Evolutionary conservation across 768 basidiomycete species (phyloP).

Genomic region (Saitozyma podzolica): DNA sequence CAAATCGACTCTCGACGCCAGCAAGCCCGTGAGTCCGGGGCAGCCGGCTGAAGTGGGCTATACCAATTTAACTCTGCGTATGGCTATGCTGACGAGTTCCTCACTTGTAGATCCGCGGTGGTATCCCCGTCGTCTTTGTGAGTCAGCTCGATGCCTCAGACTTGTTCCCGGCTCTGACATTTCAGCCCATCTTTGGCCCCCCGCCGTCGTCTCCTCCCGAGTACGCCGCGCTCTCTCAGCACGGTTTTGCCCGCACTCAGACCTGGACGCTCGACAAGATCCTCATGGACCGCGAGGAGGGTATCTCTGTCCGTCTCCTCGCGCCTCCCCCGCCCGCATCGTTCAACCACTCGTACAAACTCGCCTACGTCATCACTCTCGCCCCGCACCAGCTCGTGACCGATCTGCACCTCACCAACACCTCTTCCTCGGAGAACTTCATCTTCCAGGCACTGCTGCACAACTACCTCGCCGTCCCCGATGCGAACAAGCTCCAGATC

Average conservation of each 20-base stretch:
- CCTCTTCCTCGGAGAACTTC: constrained; percentile 56
- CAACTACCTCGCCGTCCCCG: constrained; percentile 70
- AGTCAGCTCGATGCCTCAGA: constrained; percentile 10
- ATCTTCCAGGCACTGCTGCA: constrained; percentile 93
- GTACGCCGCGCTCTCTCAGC: constrained; percentile 70
- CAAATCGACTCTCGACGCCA: constrained; percentile 75
- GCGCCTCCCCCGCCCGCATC: constrained; percentile 64
- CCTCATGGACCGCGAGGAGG: constrained; percentile 67
- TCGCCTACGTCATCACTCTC: constrained; percentile 80
- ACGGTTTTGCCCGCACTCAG: constrained; percentile 84
- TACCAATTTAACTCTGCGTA: neutral
- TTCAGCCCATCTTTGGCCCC: constrained; percentile 77
- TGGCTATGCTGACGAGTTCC: neutral
- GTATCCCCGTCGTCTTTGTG: constrained; percentile 64
- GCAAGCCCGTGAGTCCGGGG: constrained; percentile 64
- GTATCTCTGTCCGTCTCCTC: constrained; percentile 74
- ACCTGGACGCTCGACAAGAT: constrained; percentile 69
- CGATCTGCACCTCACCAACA: constrained; percentile 75
- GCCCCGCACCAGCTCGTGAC: constrained; percentile 71
- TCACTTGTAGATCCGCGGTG: constrained; percentile 52
- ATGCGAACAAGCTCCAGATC: constrained; percentile 61
- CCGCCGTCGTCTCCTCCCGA: constrained; percentile 63
- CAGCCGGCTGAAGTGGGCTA: constrained; percentile 8
- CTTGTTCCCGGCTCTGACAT: constrained; percentile 7
- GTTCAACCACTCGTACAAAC: constrained; percentile 68